Evolutionary conservation across 768 basidiomycete species (phyloP).

Genomic region (Tephrocybe sp.): DNA sequence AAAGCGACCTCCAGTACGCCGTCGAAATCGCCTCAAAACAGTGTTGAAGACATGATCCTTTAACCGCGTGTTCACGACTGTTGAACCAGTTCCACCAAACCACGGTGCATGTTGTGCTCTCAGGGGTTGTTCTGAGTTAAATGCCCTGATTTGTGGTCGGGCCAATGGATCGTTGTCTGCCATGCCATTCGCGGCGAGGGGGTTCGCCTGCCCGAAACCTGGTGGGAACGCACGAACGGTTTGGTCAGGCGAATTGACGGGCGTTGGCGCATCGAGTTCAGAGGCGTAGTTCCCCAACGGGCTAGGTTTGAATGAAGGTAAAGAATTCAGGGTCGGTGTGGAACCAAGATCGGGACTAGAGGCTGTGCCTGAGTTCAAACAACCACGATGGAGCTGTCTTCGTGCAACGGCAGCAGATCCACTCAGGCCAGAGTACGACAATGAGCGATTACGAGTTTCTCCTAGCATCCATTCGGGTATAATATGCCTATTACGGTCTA

Average conservation of each 20-base stretch:
- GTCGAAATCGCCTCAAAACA: conserved; percentile 71
- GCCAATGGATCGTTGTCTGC: conserved; percentile 29
- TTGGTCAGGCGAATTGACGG: conserved; percentile 46
- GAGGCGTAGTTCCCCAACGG: conserved; percentile 41
- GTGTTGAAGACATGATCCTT: conserved; percentile 96
- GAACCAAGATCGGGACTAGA: conserved; percentile 69
- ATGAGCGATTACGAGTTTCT: conserved; percentile 45
- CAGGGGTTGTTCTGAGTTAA: conserved; percentile 38
- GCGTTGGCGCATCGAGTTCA: conserved; percentile 43
- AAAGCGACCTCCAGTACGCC: conserved; percentile 43
- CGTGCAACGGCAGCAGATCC: conserved; percentile 29
- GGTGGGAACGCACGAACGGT: conserved; percentile 28
- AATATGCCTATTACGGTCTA: conserved; percentile 93
- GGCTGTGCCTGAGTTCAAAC: conserved; percentile 51
- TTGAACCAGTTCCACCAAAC: conserved; percentile 91
- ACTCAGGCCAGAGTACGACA: conserved; percentile 46
- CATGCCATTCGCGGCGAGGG: conserved; percentile 8
- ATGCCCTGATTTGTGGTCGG: conserved; percentile 38
- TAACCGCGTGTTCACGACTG: conserved; percentile 88
- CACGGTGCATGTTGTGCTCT: conserved; percentile 42
- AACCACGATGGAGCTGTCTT: conserved; percentile 37
- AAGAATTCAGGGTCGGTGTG: conserved; percentile 22
- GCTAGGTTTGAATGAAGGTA: conserved; percentile 29
- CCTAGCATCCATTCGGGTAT: conserved; percentile 90
- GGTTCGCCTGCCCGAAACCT: conserved; percentile 21